phyloP scores from a whole-genome alignment of 2,329 filamentous ascomycete genomes.

The Pseudogymnoascus sp. region DNA sequence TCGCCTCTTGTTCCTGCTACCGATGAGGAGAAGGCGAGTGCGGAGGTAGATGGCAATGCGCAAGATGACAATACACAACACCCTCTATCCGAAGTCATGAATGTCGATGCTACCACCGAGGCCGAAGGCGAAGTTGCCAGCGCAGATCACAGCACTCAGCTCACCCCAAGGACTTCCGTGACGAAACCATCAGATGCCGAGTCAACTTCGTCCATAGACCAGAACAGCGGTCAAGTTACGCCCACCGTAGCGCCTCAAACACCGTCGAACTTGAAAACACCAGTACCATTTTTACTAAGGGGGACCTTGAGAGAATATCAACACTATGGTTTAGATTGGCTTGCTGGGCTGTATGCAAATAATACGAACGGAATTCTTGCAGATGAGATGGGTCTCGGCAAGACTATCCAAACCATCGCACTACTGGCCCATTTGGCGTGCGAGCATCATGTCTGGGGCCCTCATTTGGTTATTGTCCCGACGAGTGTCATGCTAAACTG shows the following conservation, averaged over 20 bases:
- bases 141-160: constrained; percentile 29
- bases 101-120: background rate
- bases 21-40: background rate
- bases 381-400: constrained; percentile 97
- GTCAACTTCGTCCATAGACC: constrained; percentile 29
- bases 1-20: background rate
- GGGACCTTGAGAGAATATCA: constrained; percentile 93
- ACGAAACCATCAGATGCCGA: constrained; percentile 27
- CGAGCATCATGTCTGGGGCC: constrained; percentile 85
- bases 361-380: constrained; percentile 93
- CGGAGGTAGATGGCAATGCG: background rate
- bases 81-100: constrained; percentile 10
- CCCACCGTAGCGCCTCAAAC: constrained; percentile 33
- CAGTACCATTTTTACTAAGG: constrained; percentile 73
- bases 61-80: background rate
- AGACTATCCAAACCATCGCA: constrained; percentile 96
- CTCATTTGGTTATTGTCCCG: constrained; percentile 90
- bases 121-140: constrained; percentile 17
- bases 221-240: constrained; percentile 25
- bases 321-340: constrained; percentile 94
- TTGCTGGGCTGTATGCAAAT: constrained; percentile 84
- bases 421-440: constrained; percentile 87
- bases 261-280: constrained; percentile 46
- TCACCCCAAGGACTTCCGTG: constrained; percentile 29
- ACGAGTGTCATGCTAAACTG: constrained; percentile 99